These are phyloP conservation scores for Bonnemaisonia californica DNA, from an alignment of 31 red algal genomes.

Conservation along the genomic window DNA sequence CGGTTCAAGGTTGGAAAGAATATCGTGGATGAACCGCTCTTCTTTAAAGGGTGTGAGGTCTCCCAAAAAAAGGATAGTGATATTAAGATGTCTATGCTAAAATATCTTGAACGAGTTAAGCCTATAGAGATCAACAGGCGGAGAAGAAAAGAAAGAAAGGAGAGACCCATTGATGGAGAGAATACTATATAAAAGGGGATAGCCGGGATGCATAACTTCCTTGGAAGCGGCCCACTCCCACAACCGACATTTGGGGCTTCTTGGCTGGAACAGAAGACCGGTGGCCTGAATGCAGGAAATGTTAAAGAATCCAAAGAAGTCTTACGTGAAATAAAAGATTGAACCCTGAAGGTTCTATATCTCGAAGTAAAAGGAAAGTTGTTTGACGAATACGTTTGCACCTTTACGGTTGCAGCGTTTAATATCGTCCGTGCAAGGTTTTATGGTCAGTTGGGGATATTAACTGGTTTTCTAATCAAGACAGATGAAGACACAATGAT, in stretches of 20 bases:
- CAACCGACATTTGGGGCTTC: too few species aligned
- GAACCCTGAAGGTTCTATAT: too few species aligned
- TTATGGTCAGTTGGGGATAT: background rate
- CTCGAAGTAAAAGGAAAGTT: too few species aligned
- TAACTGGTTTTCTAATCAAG: background rate
- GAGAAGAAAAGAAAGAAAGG: background rate
- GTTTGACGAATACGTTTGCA: too few species aligned
- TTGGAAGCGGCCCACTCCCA: background rate
- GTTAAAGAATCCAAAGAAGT: too few species aligned
- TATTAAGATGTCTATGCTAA: constrained; percentile 6
- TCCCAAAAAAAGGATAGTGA: background rate
- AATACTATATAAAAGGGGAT: background rate
- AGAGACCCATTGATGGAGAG: background rate
- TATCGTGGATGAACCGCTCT: background rate
- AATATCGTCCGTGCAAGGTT: too few species aligned
- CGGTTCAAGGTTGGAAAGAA: background rate
- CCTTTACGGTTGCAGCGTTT: too few species aligned
- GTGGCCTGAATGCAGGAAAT: too few species aligned
- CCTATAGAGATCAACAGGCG: background rate
- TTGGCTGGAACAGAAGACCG: too few species aligned
- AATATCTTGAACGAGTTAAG: constrained; percentile 4
- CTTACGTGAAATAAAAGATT: too few species aligned
- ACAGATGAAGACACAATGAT: background rate
- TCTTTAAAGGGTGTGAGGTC: constrained; percentile 1
- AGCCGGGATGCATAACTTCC: background rate